Conservation (phyloP, 1,139 yeast genomes). For the Sugiyamaella pinicola region DNA sequence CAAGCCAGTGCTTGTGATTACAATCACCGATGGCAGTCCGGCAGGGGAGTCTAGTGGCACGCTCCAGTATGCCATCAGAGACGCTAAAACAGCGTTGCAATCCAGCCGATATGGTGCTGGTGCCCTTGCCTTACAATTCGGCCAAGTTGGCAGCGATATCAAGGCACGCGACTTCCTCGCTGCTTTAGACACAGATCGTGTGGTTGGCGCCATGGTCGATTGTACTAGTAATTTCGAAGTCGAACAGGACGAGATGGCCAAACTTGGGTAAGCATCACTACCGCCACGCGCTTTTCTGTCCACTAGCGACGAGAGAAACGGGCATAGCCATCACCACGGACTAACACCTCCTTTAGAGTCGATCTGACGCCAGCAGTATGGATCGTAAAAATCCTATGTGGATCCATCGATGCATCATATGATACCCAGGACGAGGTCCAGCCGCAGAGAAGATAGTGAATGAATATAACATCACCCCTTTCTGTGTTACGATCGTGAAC, state of each 20-base stretch:
- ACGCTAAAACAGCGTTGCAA: slow-evolving; percentile 35
- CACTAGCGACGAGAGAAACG: neutral
- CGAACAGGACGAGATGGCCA: slow-evolving; percentile 43
- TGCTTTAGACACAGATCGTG: slow-evolving; percentile 37
- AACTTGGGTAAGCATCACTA: slow-evolving; percentile 30
- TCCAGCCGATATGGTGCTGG: slow-evolving; percentile 39
- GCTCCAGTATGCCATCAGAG: slow-evolving; percentile 36
- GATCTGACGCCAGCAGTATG: slow-evolving; percentile 40
- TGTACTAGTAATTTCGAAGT: slow-evolving; percentile 42
- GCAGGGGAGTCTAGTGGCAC: slow-evolving; percentile 40
- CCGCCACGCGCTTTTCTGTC: no score
- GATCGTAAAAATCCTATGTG: slow-evolving; percentile 41
- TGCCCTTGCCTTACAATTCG: slow-evolving; percentile 42
- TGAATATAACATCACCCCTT: no score
- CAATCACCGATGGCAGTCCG: slow-evolving; percentile 43
- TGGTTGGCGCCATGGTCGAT: slow-evolving; percentile 41
- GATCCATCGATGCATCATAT: slow-evolving; percentile 40
- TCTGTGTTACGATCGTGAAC: no score
- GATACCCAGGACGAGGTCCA: slow-evolving; percentile 38
- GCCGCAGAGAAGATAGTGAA: slow-evolving; percentile 16
- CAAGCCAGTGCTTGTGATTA: slow-evolving; percentile 41
- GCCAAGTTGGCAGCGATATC: slow-evolving; percentile 42
- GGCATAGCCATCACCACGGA: neutral
- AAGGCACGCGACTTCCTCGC: slow-evolving; percentile 42
- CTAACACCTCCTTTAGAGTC: slow-evolving; percentile 24